Evolutionary conservation across 768 basidiomycete genomes (phyloP).

Genomic region (Gymnopilus junonius): DNA sequence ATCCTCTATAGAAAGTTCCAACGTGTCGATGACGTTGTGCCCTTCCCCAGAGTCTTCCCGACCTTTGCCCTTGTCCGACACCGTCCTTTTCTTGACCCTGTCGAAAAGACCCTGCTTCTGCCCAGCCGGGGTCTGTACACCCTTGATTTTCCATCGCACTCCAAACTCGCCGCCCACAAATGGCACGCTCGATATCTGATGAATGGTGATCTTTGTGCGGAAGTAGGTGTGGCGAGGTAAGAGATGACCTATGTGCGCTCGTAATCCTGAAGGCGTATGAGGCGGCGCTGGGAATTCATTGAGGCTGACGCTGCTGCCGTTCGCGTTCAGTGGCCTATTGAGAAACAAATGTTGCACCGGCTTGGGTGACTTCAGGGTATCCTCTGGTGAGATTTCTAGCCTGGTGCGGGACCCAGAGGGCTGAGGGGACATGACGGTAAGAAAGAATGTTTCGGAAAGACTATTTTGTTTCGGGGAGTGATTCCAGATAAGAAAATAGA

Average conservation of each 20-base stretch:
- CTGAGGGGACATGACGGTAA: background rate
- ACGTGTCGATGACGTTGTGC: background rate
- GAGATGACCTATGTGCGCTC: constrained; percentile 62
- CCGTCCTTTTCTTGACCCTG: constrained; percentile 26
- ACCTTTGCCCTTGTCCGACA: constrained; percentile 29
- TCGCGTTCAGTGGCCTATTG: constrained; percentile 20
- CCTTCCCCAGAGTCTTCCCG: constrained; percentile 17
- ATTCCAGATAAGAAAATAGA: background rate
- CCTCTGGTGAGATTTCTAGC: background rate
- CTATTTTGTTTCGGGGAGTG: background rate
- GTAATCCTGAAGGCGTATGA: constrained; percentile 40
- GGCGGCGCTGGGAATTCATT: constrained; percentile 23
- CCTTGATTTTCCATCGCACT: constrained; percentile 74
- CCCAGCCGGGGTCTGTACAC: constrained; percentile 40
- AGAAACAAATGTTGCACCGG: constrained; percentile 20
- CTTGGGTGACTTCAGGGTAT: constrained; percentile 13
- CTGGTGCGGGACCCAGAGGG: background rate
- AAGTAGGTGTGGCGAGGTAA: constrained; percentile 71
- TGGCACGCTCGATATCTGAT: constrained; percentile 74
- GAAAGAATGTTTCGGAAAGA: background rate
- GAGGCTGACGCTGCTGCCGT: constrained; percentile 25
- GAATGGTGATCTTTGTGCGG: constrained; percentile 60
- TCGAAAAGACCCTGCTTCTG: constrained; percentile 40
- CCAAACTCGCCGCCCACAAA: constrained; percentile 74
- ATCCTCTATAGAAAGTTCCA: background rate